These are phyloP conservation scores for Exophiala xenobiotica DNA, from an alignment of 2,329 filamentous ascomycete genomes.

Conservation along the genomic window DNA sequence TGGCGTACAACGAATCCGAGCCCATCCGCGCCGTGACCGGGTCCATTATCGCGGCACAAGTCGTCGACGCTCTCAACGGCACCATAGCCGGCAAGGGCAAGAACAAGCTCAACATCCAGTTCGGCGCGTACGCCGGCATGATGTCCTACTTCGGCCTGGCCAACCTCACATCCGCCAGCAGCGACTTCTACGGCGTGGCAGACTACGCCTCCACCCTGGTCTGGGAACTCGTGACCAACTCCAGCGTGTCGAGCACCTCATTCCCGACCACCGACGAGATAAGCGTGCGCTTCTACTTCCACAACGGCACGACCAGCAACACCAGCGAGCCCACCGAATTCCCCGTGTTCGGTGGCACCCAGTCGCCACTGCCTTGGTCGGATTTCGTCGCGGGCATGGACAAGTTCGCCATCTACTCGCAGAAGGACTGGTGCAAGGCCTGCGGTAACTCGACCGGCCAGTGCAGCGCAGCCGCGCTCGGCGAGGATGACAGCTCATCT, in stretches of 20 bases:
- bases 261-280: conserved; percentile 51
- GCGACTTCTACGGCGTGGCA: conserved; percentile 72
- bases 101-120: conserved; percentile 53
- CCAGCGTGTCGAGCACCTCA: conserved; percentile 32
- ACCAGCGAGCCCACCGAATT: conserved; percentile 50
- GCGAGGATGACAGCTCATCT: conserved; percentile 30
- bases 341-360: conserved; percentile 59
- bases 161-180: conserved; percentile 49
- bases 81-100: conserved; percentile 41
- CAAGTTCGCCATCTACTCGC: conserved; percentile 65
- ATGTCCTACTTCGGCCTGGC: conserved; percentile 62
- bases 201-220: conserved; percentile 80
- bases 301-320: conserved; percentile 58
- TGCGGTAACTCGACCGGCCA: conserved; percentile 71
- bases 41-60: conserved; percentile 64
- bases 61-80: conserved; percentile 49
- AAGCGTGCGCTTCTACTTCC: conserved; percentile 60
- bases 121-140: conserved; percentile 63
- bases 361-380: conserved; percentile 62
- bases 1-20: conserved; percentile 69
- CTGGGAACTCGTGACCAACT: conserved; percentile 69
- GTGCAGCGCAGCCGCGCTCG: conserved; percentile 54
- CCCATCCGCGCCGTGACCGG: conserved; percentile 53
- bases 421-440: conserved; percentile 67
- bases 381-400: conserved; percentile 65